phyloP scores from a whole-genome alignment of 163 green algal genomes.

The Prototheca wickerhamii region DNA sequence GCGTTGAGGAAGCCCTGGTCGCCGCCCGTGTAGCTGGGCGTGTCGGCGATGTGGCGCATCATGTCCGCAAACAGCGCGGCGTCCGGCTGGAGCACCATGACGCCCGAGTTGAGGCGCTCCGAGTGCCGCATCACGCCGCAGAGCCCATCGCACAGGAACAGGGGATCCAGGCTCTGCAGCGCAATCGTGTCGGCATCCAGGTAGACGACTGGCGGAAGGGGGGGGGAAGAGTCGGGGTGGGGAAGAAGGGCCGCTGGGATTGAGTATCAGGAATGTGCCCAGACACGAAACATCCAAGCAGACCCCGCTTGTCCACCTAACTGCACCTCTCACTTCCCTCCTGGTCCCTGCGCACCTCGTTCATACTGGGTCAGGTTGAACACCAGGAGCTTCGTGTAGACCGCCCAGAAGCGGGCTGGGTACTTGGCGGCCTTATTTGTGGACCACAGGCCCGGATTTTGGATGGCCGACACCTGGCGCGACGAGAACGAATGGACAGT shows the following conservation, averaged over 20 bases:
- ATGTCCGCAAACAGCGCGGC: slow-evolving; percentile 42
- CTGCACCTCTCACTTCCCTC: not conserved
- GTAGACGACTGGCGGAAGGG: slow-evolving; percentile 46
- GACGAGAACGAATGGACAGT: not conserved
- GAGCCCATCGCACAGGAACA: slow-evolving; percentile 55
- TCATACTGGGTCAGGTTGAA: slow-evolving; percentile 59
- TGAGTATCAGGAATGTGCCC: too few species aligned
- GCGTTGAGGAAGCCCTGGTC: slow-evolving; percentile 74
- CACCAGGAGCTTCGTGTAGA: slow-evolving; percentile 71
- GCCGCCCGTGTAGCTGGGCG: slow-evolving; percentile 60
- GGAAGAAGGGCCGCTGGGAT: not conserved
- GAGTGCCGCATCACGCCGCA: slow-evolving; percentile 58
- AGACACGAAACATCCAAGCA: too few species aligned
- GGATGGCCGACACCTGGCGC: slow-evolving; percentile 33
- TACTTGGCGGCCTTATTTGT: slow-evolving; percentile 9
- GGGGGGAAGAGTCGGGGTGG: not conserved
- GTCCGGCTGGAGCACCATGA: slow-evolving; percentile 53
- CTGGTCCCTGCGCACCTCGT: slow-evolving; percentile 11
- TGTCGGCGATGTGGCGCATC: slow-evolving; percentile 37
- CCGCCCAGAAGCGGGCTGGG: slow-evolving; percentile 45
- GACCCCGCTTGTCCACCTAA: not conserved
- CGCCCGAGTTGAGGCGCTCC: slow-evolving; percentile 68
- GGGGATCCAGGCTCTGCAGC: slow-evolving; percentile 49
- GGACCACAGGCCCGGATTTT: slow-evolving; percentile 47
- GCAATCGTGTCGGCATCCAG: slow-evolving; percentile 67